Base-by-base conservation (phyloP, 805 yeast genomes). In the Wickerhamiella qilinensis region DNA sequence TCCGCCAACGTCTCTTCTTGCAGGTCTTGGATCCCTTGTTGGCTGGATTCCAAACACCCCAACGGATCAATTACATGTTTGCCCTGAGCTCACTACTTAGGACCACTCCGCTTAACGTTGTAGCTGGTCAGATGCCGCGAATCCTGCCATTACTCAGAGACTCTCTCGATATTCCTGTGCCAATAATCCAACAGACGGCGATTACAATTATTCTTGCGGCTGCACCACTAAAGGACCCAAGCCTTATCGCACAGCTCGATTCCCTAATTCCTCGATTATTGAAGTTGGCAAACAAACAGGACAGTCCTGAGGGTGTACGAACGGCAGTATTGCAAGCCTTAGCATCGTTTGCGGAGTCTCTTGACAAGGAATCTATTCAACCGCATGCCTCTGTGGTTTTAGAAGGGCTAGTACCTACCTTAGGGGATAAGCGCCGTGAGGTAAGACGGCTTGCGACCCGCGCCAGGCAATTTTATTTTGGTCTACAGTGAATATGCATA, bases 1-100 rank as follows among this genome's bases (percentile, higher is more conserved):
- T 79, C 65, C 84, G 84, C 53, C 98, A 91, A 52, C 75, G 75
- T 45, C 65, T 82, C 20, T 83, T 84, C 53, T 71, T 73, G 42
- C 58, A 64, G 7, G 60, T 74, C 1, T 64, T 83, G 4, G 79
- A 80, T 0, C 56, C 54, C 22, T 53, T 84, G 24, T 70, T 78
- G 6, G 52, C 57, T 0, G 67, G 65, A 3, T 75, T 69, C 53
- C 56, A 59, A 22, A 46, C 57, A 42, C 35, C 31, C 2, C 41
- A 53, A 15, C 69, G 69, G 43, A 69, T 73, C 35, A 67, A 71
- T 35, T 73, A 73, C 46, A 58, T 86, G 43, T 65, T 73, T 8
- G 73, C 91, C 1, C 60, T 88, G 36, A 73, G 94, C 2, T 58
- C 73, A 33, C 62, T 85, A 29, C 61, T 84, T 45, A 73, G 72